A percentile compares a stretch with the other conserved stretches of the same genome.
phyloP scores from a whole-genome alignment of 805 yeast genomes.

The Blastobotrys parvus region DNA sequence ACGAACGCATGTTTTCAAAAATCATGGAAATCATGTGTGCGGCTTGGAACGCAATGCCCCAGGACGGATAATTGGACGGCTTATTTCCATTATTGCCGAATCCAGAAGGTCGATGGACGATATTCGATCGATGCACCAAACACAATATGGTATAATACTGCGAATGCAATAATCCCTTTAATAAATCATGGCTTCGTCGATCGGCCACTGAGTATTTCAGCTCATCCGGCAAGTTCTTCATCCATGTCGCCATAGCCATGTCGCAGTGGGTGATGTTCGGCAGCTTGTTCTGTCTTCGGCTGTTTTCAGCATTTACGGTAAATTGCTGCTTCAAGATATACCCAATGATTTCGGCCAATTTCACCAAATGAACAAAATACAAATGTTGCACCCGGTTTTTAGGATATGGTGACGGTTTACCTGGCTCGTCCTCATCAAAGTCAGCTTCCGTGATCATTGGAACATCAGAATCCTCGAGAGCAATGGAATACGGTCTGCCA shows the following conservation, averaged over 20 bases:
- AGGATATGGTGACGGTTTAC: constrained; percentile 31
- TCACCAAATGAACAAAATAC: constrained; percentile 54
- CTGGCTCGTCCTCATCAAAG: constrained; percentile 46
- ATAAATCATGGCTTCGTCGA: constrained; percentile 43
- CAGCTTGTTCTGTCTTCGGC: constrained; percentile 34
- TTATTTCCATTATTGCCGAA: background rate
- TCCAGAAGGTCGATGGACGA: constrained; percentile 29
- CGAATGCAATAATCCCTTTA: constrained; percentile 51
- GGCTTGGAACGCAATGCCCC: constrained; percentile 77
- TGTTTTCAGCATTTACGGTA: constrained; percentile 56
- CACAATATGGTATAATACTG: constrained; percentile 69
- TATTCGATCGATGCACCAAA: constrained; percentile 61
- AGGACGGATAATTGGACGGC: constrained; percentile 38
- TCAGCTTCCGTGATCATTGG: constrained; percentile 64
- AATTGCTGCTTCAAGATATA: constrained; percentile 61
- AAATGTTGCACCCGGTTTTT: constrained; percentile 42
- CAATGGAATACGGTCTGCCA: constrained; percentile 64
- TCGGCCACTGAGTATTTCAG: constrained; percentile 56
- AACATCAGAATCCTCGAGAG: constrained; percentile 66
- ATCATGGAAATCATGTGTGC: constrained; percentile 67
- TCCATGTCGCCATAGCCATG: constrained; percentile 70
- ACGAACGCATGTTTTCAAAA: constrained; percentile 44
- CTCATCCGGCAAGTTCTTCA: constrained; percentile 54
- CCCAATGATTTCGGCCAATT: constrained; percentile 64
- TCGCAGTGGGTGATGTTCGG: constrained; percentile 58